phyloP scores from a whole-genome alignment of 208 protist species.

The Blechomonas ayalai region DNA sequence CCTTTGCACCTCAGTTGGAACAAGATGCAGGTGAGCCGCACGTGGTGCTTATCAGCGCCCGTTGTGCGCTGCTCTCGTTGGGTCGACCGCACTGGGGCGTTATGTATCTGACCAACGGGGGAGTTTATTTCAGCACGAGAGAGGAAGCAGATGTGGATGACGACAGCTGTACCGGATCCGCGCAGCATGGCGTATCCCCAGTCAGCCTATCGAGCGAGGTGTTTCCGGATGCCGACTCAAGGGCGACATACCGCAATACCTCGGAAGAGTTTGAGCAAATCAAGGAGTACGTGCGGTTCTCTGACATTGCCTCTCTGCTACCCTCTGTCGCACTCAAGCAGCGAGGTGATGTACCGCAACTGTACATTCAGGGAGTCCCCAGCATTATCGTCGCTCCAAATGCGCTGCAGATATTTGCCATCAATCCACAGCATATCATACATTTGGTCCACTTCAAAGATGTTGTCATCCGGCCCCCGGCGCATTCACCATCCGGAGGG shows the following conservation, averaged over 20 bases:
- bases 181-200: too few relatives aligned
- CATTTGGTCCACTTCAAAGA: slow-evolving; percentile 40
- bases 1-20: slow-evolving; percentile 53
- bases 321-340: slow-evolving; percentile 33
- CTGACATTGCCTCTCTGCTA: slow-evolving; percentile 37
- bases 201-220: too few relatives aligned
- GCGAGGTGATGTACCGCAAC: neutral
- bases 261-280: slow-evolving; percentile 22
- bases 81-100: slow-evolving; percentile 21
- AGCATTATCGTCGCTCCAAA: slow-evolving; percentile 32
- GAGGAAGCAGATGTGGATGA: too few relatives aligned
- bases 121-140: slow-evolving; percentile 47
- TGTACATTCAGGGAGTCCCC: slow-evolving; percentile 34
- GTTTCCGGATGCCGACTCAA: too few relatives aligned
- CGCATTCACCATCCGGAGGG: neutral
- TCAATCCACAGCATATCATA: slow-evolving; percentile 25
- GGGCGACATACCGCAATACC: too few relatives aligned
- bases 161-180: too few relatives aligned
- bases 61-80: slow-evolving; percentile 37
- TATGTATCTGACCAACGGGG: slow-evolving; percentile 34
- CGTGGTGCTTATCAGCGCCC: slow-evolving; percentile 32
- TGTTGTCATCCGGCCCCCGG: slow-evolving; percentile 27
- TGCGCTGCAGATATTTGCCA: slow-evolving; percentile 52
- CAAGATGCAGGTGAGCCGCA: slow-evolving; percentile 16
- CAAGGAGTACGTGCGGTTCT: slow-evolving; percentile 35